phyloP scores from a whole-genome alignment of 2,329 filamentous ascomycete genomes.

The Xylaria sp. region DNA sequence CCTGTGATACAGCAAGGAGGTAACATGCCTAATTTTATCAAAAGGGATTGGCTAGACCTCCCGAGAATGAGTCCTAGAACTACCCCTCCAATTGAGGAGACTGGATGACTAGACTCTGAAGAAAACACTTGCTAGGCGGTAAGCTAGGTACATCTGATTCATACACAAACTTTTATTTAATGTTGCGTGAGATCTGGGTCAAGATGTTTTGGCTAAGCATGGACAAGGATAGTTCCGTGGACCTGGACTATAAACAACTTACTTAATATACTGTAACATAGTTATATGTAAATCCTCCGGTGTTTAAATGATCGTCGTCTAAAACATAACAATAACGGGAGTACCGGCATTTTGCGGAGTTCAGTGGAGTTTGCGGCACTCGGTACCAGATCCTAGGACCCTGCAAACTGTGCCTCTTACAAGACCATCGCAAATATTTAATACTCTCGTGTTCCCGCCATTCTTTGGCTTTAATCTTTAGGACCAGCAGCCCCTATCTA shows the following conservation, averaged over 20 bases:
- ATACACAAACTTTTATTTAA: background rate
- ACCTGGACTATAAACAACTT: background rate
- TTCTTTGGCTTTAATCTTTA: background rate
- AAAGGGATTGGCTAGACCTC: background rate
- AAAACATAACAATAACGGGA: background rate
- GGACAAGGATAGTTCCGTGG: too few species aligned
- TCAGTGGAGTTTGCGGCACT: constrained; percentile 15
- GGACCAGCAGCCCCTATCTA: background rate
- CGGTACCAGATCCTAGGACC: background rate
- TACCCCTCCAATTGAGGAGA: background rate
- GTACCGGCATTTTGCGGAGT: constrained; percentile 10
- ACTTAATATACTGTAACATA: too few species aligned
- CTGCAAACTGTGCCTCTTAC: background rate
- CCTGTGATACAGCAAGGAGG: too few species aligned
- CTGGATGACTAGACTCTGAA: background rate
- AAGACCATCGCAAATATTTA: background rate
- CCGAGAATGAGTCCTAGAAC: background rate
- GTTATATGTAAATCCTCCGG: too few species aligned
- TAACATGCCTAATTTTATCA: background rate
- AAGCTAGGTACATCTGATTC: background rate
- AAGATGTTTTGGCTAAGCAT: background rate
- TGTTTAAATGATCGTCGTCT: too few species aligned
- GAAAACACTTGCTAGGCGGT: background rate
- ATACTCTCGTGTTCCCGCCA: background rate
- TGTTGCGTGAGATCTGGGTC: background rate